These are phyloP conservation scores for Plenodomus biglobosus DNA, from an alignment of 2,329 filamentous ascomycete genomes.

Conservation along the genomic window DNA sequence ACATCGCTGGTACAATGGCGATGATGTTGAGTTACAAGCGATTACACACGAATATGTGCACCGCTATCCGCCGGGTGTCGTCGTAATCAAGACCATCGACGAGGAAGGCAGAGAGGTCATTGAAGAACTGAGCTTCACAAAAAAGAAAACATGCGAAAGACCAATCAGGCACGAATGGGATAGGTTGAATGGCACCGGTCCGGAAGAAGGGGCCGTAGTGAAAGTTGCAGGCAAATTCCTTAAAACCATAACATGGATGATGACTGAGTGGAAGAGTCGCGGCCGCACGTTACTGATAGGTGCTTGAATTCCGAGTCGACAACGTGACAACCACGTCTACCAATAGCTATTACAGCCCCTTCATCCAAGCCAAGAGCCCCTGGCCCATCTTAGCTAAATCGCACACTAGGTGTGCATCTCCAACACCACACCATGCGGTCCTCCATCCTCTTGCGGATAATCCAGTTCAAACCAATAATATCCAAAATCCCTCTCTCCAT, in stretches of 20 bases:
- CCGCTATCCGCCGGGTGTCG: slow-evolving; percentile 1
- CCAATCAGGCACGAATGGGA: not conserved
- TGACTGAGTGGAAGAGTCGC: not conserved
- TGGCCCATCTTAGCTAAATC: too few relatives aligned
- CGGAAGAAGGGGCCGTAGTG: not conserved
- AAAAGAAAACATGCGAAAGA: not conserved
- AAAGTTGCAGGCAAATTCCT: not conserved
- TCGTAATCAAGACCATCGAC: slow-evolving; percentile 2
- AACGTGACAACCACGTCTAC: too few relatives aligned
- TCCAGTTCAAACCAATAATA: slow-evolving; percentile 38
- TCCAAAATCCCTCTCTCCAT: slow-evolving; percentile 15
- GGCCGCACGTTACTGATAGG: not conserved
- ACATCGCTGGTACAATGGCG: not conserved
- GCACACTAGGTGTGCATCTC: slow-evolving; percentile 23
- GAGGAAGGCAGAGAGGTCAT: slow-evolving; percentile 1
- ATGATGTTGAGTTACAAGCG: not conserved
- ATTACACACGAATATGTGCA: not conserved
- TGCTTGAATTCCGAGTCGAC: not conserved
- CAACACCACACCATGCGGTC: slow-evolving; percentile 35
- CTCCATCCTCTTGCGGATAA: slow-evolving; percentile 18
- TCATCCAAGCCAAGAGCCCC: too few relatives aligned
- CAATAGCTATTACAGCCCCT: too few relatives aligned
- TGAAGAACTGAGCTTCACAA: not conserved
- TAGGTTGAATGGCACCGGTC: not conserved
- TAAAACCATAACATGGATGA: not conserved